A percentile compares a stretch with the other conserved stretches of the same genome.
Conservation (phyloP, 495 filamentous ascomycete genomes). For the Penicillium coprophilum region DNA sequence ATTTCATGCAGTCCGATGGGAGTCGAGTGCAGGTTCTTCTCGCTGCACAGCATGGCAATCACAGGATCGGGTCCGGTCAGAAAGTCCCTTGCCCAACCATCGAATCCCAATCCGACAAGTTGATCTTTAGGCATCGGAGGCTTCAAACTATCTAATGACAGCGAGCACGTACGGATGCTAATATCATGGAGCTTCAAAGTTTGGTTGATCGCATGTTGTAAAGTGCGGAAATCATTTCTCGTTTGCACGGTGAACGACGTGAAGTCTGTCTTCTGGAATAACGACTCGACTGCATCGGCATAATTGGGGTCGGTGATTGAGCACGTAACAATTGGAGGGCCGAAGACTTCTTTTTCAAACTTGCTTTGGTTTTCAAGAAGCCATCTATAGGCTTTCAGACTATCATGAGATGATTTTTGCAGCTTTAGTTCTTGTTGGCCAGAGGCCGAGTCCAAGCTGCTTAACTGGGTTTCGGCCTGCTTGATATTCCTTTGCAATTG, state of each 20-base stretch:
- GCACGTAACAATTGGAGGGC: constrained; percentile 79
- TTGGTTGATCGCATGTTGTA: constrained; percentile 45
- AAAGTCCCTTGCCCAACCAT: constrained; percentile 74
- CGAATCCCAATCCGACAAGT: constrained; percentile 63
- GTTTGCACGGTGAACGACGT: constrained; percentile 75
- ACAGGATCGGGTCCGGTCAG: constrained; percentile 82
- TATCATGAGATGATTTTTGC: constrained; percentile 55
- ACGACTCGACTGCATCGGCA: constrained; percentile 70
- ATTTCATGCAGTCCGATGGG: constrained; percentile 63
- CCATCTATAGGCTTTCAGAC: constrained; percentile 74
- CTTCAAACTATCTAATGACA: constrained; percentile 49
- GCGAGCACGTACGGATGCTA: constrained; percentile 57
- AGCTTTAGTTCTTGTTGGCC: constrained; percentile 73
- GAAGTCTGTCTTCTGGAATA: constrained; percentile 63
- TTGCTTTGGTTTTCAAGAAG: constrained; percentile 64
- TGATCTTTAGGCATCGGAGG: constrained; percentile 56
- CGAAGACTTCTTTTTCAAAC: constrained; percentile 82
- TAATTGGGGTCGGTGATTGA: constrained; percentile 74
- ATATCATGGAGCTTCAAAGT: constrained; percentile 63
- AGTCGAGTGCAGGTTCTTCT: constrained; percentile 63
- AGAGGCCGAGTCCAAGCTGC: constrained; percentile 66
- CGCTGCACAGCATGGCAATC: constrained; percentile 78
- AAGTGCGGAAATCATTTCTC: constrained; percentile 66
- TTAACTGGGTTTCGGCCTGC: constrained; percentile 49
- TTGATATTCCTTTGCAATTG: constrained; percentile 32